Evolutionary conservation across 73 alveolate genomes (phyloP).

Genomic region (Paramecium sonneborni): DNA sequence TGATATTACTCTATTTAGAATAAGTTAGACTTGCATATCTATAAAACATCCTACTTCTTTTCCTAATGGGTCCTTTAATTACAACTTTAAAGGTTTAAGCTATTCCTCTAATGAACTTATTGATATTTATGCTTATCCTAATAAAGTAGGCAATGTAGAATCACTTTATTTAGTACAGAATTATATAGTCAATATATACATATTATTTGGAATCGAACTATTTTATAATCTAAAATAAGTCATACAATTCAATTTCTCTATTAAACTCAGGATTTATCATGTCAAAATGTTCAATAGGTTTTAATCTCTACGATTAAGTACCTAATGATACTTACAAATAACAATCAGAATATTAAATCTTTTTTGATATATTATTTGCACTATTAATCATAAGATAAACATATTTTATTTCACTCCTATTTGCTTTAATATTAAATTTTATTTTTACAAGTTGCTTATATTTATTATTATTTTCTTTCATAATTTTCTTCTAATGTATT

Average conservation of each 20-base stretch:
- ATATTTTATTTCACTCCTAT: not conserved
- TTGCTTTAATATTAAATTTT: not conserved
- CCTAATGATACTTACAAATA: not conserved
- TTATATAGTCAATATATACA: not conserved
- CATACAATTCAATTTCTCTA: constrained; percentile 41
- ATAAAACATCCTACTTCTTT: not conserved
- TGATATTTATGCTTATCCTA: not conserved
- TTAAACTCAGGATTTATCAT: constrained; percentile 15
- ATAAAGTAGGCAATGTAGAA: not conserved
- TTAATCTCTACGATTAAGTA: not conserved
- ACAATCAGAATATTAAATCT: not conserved
- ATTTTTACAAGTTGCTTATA: not conserved
- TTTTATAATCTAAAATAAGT: not conserved
- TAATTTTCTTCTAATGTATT: not conserved
- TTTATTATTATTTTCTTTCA: not conserved
- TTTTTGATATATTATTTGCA: not conserved
- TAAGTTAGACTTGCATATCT: not conserved
- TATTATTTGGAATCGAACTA: not conserved
- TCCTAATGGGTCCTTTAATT: constrained; percentile 36
- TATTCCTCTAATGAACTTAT: not conserved
- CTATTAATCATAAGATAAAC: not conserved
- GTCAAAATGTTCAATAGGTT: not conserved
- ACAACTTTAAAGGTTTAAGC: not conserved
- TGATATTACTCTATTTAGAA: not conserved
- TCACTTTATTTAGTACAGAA: not conserved